Conservation (phyloP, 2,329 filamentous ascomycete species). For the Cadophora malorum region DNA sequence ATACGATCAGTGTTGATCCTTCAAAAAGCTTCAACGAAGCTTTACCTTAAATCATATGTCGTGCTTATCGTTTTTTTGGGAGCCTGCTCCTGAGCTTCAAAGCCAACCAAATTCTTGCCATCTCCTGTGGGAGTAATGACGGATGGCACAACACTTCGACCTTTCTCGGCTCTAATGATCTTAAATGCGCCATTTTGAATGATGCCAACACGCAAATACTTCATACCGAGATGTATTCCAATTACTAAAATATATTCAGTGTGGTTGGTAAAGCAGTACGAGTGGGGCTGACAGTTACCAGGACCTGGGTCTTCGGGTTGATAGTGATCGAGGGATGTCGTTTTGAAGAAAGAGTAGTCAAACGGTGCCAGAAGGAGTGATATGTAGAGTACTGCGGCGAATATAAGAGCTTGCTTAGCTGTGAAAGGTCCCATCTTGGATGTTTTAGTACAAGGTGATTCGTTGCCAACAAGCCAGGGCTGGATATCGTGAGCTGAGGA, state of each 20-base stretch:
- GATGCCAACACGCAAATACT: constrained; percentile 9
- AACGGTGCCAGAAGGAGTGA: background rate
- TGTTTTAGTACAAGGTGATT: no score
- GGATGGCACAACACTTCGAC: constrained; percentile 23
- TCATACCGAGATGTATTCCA: constrained; percentile 15
- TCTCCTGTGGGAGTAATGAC: constrained; percentile 29
- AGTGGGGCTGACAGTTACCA: background rate
- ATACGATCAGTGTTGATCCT: background rate
- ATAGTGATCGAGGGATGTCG: background rate
- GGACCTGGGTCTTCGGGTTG: background rate
- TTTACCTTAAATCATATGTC: constrained; percentile 25
- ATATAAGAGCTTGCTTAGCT: background rate
- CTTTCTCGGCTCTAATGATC: constrained; percentile 30
- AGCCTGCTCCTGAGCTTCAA: constrained; percentile 28
- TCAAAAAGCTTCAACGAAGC: background rate
- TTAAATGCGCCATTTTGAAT: constrained; percentile 9
- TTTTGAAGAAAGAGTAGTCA: background rate
- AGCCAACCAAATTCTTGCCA: constrained; percentile 24
- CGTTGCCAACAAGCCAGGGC: no score
- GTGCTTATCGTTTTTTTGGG: constrained; percentile 28
- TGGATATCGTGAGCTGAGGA: no score
- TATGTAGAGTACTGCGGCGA: background rate
- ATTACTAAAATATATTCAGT: background rate
- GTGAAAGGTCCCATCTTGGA: background rate
- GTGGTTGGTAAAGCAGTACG: background rate